phyloP scores from a whole-genome alignment of 345 rosid genomes.

The Iberis pinnata region DNA sequence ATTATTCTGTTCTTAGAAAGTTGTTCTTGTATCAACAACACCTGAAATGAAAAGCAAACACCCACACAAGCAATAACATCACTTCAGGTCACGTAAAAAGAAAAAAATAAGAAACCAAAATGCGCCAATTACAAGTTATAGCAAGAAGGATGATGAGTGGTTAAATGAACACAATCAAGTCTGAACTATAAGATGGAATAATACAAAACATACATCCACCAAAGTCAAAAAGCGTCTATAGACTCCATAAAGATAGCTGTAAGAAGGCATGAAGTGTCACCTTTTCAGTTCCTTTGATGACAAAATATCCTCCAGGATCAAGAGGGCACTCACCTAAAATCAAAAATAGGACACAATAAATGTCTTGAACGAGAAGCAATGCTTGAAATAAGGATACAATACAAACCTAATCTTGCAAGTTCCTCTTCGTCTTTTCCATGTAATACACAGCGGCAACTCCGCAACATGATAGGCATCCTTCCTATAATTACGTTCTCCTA shows the following conservation, averaged over 20 bases:
- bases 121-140: not conserved
- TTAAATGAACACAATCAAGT: not conserved
- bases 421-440: conserved; percentile 84
- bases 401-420: conserved; percentile 80
- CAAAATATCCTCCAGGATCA: conserved; percentile 94
- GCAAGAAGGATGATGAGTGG: not conserved
- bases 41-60: conserved; percentile 47
- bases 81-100: conserved; percentile 9
- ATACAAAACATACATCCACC: conserved; percentile 7
- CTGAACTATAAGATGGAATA: conserved; percentile 10
- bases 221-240: conserved; percentile 9
- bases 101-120: not conserved
- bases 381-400: conserved; percentile 16
- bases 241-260: not conserved
- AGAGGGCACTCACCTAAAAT: conserved; percentile 89
- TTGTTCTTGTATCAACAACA: conserved; percentile 86
- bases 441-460: conserved; percentile 69
- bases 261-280: conserved; percentile 29
- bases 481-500: conserved; percentile 66
- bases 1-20: conserved; percentile 93
- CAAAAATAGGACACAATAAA: conserved; percentile 20
- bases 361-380: not conserved
- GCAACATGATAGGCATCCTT: conserved; percentile 87
- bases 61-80: conserved; percentile 6
- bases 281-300: conserved; percentile 89